Conservation (phyloP, 805 yeast genomes). For the Yarrowia sp. region DNA sequence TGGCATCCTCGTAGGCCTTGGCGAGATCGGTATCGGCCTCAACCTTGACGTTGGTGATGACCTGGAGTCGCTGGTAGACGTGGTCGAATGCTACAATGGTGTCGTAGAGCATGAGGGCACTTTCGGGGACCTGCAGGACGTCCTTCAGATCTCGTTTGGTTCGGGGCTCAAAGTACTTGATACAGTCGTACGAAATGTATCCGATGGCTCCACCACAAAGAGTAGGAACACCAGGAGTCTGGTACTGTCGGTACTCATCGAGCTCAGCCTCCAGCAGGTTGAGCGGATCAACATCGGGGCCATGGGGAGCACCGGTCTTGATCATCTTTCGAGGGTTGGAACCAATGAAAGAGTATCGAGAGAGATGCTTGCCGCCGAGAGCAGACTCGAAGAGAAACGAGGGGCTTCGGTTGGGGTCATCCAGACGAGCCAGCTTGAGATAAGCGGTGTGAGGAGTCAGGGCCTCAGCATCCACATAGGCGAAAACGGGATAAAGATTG, state of each 20-base stretch:
- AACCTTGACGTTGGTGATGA: constrained; percentile 72
- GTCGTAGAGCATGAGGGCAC: constrained; percentile 87
- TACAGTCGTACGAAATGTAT: constrained; percentile 92
- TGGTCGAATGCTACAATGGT: constrained; percentile 88
- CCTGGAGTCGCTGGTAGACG: constrained; percentile 88
- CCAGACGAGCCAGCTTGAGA: constrained; percentile 63
- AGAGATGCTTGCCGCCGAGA: constrained; percentile 80
- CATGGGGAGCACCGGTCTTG: constrained; percentile 69
- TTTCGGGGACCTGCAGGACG: constrained; percentile 81
- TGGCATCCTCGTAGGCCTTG: constrained; percentile 56
- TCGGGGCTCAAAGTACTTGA: constrained; percentile 92
- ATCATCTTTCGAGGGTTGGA: constrained; percentile 76
- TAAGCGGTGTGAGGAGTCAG: constrained; percentile 90
- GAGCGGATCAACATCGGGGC: constrained; percentile 76
- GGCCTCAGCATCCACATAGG: constrained; percentile 69
- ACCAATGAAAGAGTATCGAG: constrained; percentile 89
- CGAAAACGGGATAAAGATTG: constrained; percentile 78
- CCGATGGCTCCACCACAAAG: constrained; percentile 97
- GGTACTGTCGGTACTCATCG: constrained; percentile 60
- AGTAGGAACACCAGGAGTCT: constrained; percentile 52
- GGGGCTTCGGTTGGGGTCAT: constrained; percentile 41
- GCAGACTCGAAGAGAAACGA: constrained; percentile 89
- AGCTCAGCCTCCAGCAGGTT: constrained; percentile 70
- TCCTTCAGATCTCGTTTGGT: constrained; percentile 75
- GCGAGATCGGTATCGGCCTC: constrained; percentile 40